Conservation (phyloP, 129 eudicot genomes). For the Artemisia argyi region DNA sequence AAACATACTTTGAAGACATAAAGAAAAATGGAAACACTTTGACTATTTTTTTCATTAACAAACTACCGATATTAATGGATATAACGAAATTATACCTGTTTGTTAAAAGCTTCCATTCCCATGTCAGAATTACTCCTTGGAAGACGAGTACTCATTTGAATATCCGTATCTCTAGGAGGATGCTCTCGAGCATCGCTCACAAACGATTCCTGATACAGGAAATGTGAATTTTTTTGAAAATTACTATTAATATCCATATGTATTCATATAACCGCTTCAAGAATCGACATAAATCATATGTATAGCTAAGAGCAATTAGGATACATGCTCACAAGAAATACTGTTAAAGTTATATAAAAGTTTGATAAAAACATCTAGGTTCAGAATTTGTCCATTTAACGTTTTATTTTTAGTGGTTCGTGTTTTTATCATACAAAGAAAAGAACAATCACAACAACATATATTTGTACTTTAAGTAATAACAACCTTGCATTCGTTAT, state of each 20-base stretch:
- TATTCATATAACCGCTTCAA: constrained; percentile 3
- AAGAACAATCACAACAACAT: too few relatives aligned
- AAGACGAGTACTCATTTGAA: constrained; percentile 66
- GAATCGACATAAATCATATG: neutral
- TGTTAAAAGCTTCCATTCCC: constrained; percentile 79
- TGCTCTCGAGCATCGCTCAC: constrained; percentile 49
- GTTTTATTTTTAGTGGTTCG: too few relatives aligned
- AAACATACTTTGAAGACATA: neutral
- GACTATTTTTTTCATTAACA: neutral
- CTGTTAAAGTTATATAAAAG: neutral
- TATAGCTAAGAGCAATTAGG: neutral
- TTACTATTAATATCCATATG: neutral
- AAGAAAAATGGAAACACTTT: neutral
- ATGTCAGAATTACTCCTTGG: constrained; percentile 62
- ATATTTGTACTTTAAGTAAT: too few relatives aligned
- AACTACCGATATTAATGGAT: neutral
- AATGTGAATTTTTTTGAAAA: neutral
- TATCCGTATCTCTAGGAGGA: constrained; percentile 47
- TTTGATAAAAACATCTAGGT: too few relatives aligned
- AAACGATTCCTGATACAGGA: constrained; percentile 53
- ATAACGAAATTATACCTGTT: constrained; percentile 45
- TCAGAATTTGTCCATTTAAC: too few relatives aligned
- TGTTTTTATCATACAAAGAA: too few relatives aligned
- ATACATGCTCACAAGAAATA: constrained; percentile 11
- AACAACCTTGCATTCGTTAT: too few relatives aligned